Evolutionary conservation across 2,329 filamentous ascomycete genomes (phyloP).

Genomic region (Clarireedia homoeocarpa): DNA sequence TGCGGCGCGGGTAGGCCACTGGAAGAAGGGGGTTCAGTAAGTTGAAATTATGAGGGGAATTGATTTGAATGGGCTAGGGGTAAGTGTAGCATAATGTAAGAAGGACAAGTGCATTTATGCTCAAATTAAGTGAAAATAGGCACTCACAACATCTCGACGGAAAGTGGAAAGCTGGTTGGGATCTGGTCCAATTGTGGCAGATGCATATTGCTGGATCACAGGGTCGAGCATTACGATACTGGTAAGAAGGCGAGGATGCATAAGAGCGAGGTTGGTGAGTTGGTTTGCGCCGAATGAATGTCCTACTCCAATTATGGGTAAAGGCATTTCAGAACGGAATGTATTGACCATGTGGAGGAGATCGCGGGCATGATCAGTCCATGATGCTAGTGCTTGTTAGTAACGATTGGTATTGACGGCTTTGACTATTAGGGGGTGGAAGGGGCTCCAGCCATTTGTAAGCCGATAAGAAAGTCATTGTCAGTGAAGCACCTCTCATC

Average conservation of each 20-base stretch:
- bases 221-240: conserved; percentile 77
- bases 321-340: conserved; percentile 71
- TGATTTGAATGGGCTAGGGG: background rate
- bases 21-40: background rate
- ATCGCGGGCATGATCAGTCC: conserved; percentile 79
- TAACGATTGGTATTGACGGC: background rate
- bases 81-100: background rate
- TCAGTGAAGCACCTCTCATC: no score
- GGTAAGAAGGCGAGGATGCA: conserved; percentile 74
- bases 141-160: conserved; percentile 53
- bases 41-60: background rate
- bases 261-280: conserved; percentile 61
- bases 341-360: conserved; percentile 75
- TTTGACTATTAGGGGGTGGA: background rate
- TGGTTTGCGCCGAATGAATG: conserved; percentile 82
- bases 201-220: conserved; percentile 52
- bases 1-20: conserved; percentile 67
- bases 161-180: conserved; percentile 55
- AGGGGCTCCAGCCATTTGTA: background rate
- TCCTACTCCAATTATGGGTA: conserved; percentile 70
- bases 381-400: conserved; percentile 49
- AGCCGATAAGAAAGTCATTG: background rate
- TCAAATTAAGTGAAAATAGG: background rate
- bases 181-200: conserved; percentile 30
- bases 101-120: background rate